Conservation (phyloP, 768 basidiomycete species). For the Collybia sordida region DNA sequence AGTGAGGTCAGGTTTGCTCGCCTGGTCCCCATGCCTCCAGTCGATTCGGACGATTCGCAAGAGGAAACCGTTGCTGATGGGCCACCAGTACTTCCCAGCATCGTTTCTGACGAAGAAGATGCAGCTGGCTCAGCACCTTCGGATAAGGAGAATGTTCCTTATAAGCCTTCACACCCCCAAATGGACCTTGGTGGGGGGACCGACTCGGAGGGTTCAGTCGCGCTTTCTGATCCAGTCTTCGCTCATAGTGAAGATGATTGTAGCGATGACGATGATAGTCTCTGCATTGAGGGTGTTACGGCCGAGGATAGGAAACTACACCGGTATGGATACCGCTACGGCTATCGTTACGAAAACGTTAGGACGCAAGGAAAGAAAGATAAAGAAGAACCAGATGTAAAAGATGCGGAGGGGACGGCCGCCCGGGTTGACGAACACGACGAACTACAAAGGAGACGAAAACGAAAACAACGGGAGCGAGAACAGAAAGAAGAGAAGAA, state of each 20-base stretch:
- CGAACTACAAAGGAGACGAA: neutral
- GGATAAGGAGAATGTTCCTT: too few relatives aligned
- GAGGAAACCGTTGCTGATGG: too few relatives aligned
- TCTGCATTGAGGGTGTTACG: neutral
- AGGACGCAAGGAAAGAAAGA: conserved; percentile 8
- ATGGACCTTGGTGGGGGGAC: neutral
- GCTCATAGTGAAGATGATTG: neutral
- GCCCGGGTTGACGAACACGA: neutral
- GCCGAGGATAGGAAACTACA: conserved; percentile 7
- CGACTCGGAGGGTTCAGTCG: neutral
- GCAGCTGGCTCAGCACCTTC: neutral
- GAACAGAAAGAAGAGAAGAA: conserved; percentile 18
- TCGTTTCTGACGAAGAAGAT: neutral
- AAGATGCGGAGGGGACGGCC: conserved; percentile 3
- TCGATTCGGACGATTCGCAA: too few relatives aligned
- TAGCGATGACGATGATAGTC: neutral
- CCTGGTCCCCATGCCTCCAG: too few relatives aligned
- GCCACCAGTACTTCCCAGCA: neutral
- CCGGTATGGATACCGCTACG: conserved; percentile 26
- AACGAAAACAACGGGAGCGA: neutral
- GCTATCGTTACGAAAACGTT: conserved; percentile 10
- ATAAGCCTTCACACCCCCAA: neutral
- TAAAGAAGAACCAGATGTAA: conserved; percentile 1
- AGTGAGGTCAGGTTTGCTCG: too few relatives aligned
- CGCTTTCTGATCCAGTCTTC: conserved; percentile 1